Evolutionary conservation across 306 rosid species (phyloP).

Genomic region (Vigna mungo): DNA sequence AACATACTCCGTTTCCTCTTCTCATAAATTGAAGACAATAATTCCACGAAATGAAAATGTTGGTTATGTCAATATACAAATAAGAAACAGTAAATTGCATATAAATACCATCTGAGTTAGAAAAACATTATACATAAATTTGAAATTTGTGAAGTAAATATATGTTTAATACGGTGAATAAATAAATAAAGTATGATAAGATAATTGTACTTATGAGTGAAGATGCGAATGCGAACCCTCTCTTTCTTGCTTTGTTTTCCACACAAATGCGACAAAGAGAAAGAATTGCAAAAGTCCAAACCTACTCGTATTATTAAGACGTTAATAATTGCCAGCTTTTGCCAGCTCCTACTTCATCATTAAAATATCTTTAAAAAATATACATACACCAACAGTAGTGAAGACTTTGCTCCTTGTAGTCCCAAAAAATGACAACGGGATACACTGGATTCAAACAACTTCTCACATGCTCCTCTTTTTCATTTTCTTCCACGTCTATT

Average conservation of each 20-base stretch:
- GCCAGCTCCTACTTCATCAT: constrained; percentile 43
- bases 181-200: background rate
- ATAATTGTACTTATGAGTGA: background rate
- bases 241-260: background rate
- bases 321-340: constrained; percentile 50
- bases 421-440: constrained; percentile 19
- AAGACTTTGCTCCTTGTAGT: constrained; percentile 21
- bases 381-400: background rate
- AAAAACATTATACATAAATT: too few species aligned
- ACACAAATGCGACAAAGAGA: constrained; percentile 35
- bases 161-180: too few species aligned
- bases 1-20: background rate
- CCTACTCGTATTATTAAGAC: constrained; percentile 16
- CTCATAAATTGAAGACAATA: background rate
- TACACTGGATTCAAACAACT: constrained; percentile 5
- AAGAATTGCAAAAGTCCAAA: constrained; percentile 38
- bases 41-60: background rate
- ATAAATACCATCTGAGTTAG: too few species aligned
- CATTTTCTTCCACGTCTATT: constrained; percentile 19
- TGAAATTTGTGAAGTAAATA: too few species aligned
- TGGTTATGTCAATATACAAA: too few species aligned
- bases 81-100: too few species aligned
- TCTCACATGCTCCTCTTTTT: constrained; percentile 38
- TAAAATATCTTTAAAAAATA: background rate
- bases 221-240: background rate